phyloP scores from a whole-genome alignment of 129 eudicot species.

The Saussurea involucrata region DNA sequence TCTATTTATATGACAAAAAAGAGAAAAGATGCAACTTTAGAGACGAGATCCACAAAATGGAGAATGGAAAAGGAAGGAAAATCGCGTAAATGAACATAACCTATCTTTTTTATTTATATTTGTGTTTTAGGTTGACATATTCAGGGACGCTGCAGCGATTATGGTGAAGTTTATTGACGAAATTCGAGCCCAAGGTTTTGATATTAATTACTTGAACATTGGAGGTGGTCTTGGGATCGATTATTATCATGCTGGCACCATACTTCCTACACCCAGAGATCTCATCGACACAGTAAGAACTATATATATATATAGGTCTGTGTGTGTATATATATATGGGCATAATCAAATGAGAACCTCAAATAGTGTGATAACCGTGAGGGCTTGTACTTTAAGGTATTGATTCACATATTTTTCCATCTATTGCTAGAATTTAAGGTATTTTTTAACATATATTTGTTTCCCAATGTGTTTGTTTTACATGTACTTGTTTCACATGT shows the following conservation, averaged over 20 bases:
- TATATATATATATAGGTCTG: neutral
- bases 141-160: constrained; percentile 83
- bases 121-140: constrained; percentile 71
- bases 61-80: neutral
- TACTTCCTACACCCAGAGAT: constrained; percentile 87
- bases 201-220: constrained; percentile 78
- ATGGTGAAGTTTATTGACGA: constrained; percentile 89
- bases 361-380: neutral
- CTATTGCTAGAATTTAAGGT: too few species aligned
- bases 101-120: neutral
- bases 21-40: neutral
- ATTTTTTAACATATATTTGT: too few species aligned
- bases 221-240: constrained; percentile 97
- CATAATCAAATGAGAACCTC: neutral
- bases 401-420: too few species aligned
- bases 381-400: neutral
- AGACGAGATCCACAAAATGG: neutral
- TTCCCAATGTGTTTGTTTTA: too few species aligned
- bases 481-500: too few species aligned
- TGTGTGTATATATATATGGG: neutral
- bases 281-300: constrained; percentile 70
- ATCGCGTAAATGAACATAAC: neutral
- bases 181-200: constrained; percentile 86
- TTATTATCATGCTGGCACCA: constrained; percentile 82
- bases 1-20: neutral